Conservation (phyloP, 441 rosid species). For the Viola pubescens region DNA sequence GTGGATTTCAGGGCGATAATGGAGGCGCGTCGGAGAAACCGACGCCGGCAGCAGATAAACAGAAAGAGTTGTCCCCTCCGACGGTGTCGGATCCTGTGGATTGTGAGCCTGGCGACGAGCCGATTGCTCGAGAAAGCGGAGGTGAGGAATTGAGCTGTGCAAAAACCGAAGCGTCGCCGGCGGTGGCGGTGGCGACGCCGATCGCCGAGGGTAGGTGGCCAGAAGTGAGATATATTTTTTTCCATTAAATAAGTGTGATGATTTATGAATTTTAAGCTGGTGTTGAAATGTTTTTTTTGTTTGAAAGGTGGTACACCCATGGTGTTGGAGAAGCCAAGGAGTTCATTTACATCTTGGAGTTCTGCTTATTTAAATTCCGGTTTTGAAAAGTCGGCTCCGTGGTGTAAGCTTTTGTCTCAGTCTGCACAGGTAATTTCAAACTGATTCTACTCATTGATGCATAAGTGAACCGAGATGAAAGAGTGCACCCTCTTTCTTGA, state of each 20-base stretch:
- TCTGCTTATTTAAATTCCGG: constrained; percentile 28
- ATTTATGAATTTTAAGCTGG: constrained; percentile 3
- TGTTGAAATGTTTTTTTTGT: constrained; percentile 13
- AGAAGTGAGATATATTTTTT: neutral
- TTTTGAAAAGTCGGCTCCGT: constrained; percentile 41
- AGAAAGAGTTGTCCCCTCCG: constrained; percentile 47
- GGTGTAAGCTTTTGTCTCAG: constrained; percentile 67
- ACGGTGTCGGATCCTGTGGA: constrained; percentile 47
- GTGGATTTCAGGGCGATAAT: constrained; percentile 47
- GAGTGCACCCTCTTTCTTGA: too few relatives aligned
- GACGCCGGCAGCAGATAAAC: constrained; percentile 42
- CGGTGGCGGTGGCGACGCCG: constrained; percentile 43
- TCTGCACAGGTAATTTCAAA: constrained; percentile 43
- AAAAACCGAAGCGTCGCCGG: constrained; percentile 39
- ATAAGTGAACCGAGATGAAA: too few relatives aligned
- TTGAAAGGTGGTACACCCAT: constrained; percentile 45
- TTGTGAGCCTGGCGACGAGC: constrained; percentile 40
- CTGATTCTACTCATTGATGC: neutral
- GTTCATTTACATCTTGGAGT: constrained; percentile 41
- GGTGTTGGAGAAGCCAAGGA: constrained; percentile 47
- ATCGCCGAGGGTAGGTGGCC: constrained; percentile 48
- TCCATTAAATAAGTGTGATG: neutral
- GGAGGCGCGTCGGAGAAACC: constrained; percentile 47
- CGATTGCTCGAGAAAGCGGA: constrained; percentile 33
- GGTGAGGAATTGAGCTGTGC: constrained; percentile 26